phyloP scores from a whole-genome alignment of 139 green algal genomes.

The Eudorina sp. region DNA sequence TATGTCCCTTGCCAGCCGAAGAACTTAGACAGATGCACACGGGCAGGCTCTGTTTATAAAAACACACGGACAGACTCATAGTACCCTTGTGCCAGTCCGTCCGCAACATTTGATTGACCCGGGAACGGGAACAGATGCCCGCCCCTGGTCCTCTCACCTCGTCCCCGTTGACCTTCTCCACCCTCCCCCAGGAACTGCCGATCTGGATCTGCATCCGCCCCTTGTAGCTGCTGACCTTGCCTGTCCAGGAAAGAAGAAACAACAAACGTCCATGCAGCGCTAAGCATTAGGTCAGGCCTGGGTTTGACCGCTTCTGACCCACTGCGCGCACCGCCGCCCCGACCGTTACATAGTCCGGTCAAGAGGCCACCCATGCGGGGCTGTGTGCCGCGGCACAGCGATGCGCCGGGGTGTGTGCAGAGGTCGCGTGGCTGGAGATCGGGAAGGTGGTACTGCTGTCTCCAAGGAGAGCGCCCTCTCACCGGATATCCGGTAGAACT shows the following conservation, averaged over 20 bases:
- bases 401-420: not conserved
- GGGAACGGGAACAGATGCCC: not conserved
- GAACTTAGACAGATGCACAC: too few relatives aligned
- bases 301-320: too few relatives aligned
- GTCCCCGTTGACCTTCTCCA: conserved; percentile 54
- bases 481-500: conserved; percentile 58
- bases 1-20: too few relatives aligned
- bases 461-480: not conserved
- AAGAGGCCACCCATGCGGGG: too few relatives aligned
- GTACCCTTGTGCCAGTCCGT: too few relatives aligned
- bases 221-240: conserved; percentile 47
- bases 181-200: conserved; percentile 55
- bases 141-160: conserved; percentile 2
- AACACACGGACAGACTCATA: too few relatives aligned
- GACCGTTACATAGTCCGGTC: too few relatives aligned
- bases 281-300: not conserved
- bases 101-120: too few relatives aligned
- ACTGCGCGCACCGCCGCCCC: too few relatives aligned
- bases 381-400: too few relatives aligned
- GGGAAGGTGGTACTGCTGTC: not conserved
- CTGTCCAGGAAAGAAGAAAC: conserved; percentile 11
- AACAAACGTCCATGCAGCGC: not conserved
- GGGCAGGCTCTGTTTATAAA: too few relatives aligned
- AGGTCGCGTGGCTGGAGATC: not conserved
- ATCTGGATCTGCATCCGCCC: conserved; percentile 62